Percentiles rank a stretch among this genome's conserved stretches.
These are phyloP conservation scores for Penicillium sp. DNA, from an alignment of 2,329 filamentous ascomycete genomes.

Conservation along the genomic window DNA sequence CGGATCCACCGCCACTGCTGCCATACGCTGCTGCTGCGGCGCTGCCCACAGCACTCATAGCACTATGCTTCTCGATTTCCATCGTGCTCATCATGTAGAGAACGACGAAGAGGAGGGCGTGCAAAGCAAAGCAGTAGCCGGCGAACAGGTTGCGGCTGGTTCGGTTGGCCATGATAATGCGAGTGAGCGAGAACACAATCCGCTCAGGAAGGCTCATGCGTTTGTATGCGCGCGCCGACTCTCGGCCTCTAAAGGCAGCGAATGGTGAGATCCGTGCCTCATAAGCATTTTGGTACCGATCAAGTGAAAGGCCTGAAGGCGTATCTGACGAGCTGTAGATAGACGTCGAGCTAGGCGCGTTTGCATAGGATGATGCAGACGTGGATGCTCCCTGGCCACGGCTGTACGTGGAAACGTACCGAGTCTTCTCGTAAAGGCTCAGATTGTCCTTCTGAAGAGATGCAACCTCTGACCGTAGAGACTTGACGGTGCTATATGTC, in stretches of 20 bases:
- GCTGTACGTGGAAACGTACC: conserved; percentile 92
- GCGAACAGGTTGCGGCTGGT: conserved; percentile 92
- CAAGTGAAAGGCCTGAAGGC: conserved; percentile 62
- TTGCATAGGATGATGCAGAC: conserved; percentile 56
- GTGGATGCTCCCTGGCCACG: conserved; percentile 59
- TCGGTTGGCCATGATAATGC: conserved; percentile 83
- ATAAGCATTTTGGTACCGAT: conserved; percentile 86
- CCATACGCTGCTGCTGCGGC: conserved; percentile 38
- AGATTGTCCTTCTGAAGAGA: conserved; percentile 94
- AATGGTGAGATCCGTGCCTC: conserved; percentile 95
- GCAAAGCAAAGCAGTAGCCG: conserved; percentile 80
- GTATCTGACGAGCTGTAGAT: conserved; percentile 57
- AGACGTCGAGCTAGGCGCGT: conserved; percentile 70
- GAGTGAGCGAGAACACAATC: conserved; percentile 81
- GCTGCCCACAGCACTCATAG: conserved; percentile 48
- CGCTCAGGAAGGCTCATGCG: conserved; percentile 90
- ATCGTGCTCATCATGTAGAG: conserved; percentile 75
- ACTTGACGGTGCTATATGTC: conserved; percentile 72
- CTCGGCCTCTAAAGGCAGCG: conserved; percentile 88
- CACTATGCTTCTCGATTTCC: conserved; percentile 60
- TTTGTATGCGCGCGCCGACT: conserved; percentile 83
- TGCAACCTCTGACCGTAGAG: conserved; percentile 82
- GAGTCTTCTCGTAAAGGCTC: conserved; percentile 92
- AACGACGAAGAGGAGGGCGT: conserved; percentile 79
- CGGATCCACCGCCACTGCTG: conserved; percentile 23